Evolutionary conservation across 371 early-diverging fungal species (phyloP).

Genomic region (Thermomucor indicae-seudaticae): DNA sequence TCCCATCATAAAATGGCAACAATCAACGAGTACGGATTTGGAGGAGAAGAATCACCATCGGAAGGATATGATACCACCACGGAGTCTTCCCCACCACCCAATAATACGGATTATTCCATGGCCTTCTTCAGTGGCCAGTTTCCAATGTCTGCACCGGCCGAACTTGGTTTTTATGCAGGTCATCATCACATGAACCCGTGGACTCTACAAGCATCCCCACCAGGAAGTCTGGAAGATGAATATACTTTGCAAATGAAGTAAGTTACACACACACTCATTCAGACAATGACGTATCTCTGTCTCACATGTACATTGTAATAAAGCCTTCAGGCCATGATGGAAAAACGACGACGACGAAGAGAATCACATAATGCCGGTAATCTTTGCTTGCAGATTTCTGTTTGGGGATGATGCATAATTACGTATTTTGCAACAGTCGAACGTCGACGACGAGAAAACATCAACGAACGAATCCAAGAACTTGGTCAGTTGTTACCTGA

Average conservation of each 20-base stretch:
- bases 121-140: no score
- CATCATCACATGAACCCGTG: conserved; percentile 9
- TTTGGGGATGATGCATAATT: background rate
- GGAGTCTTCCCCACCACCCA: background rate
- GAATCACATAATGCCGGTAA: conserved; percentile 94
- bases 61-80: no score
- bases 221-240: conserved; percentile 33
- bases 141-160: conserved; percentile 46
- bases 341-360: conserved; percentile 87
- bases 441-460: conserved; percentile 92
- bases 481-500: conserved; percentile 84
- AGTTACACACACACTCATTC: background rate
- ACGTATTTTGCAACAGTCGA: conserved; percentile 60
- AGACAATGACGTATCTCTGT: background rate
- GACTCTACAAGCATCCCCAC: conserved; percentile 2
- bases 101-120: background rate
- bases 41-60: no score
- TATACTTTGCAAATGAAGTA: conserved; percentile 44
- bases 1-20: no score
- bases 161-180: conserved; percentile 31
- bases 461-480: conserved; percentile 96
- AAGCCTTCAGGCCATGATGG: conserved; percentile 46
- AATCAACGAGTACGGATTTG: no score
- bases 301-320: background rate
- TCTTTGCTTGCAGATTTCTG: background rate